Base-by-base conservation (phyloP, 768 basidiomycete genomes). In the Amanita thiersii region DNA sequence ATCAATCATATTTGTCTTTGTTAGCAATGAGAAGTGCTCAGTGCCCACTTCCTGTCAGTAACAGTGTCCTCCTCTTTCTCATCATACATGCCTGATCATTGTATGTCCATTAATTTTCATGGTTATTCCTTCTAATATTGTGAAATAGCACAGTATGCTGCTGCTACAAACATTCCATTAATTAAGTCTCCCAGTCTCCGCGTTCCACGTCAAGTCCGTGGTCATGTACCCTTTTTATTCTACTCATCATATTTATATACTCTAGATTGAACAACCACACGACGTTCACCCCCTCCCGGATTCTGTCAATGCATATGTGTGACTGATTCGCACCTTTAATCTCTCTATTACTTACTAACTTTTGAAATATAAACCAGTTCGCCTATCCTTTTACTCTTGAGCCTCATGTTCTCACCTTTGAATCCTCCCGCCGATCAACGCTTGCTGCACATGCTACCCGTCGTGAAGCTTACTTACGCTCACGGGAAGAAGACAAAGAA, bases 361-460 rank as follows among this genome's bases (percentile, higher is more conserved):
- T 8, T n/a, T 40, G 32, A 11, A 25, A 31, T 21, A 26, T 14
- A 14, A 6, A 15, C 4, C 56, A 98, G 93, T 96, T 97, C 53
- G 94, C 87, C 31, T 98, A 97, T 54, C 93, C 94, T 1, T 97
- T 90, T 68, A 85, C 91, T 2, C 74, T 98, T 39, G 94, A 98
- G 54, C 75, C 81, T 0, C 92, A 94, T 56, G 69, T 90, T 49
- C 60, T 93, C 39, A 75, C 78, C 1, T 62, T 88, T 29, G 86
- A 86, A 54, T 77, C 84, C 0, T 72, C 86, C 0, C 80, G 88
- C 1, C 70, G 81, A 35, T 62, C 69, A 3, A 80, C 81, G 0
- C 70, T 88, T 26, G 70, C 81, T 0, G 69, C 82, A 1, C 74
- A 86, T 47, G 62, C 73, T 2, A 68, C 78, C 0, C 76, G 81